Conservation (phyloP, 768 basidiomycete genomes). For the Mycena amicta region DNA sequence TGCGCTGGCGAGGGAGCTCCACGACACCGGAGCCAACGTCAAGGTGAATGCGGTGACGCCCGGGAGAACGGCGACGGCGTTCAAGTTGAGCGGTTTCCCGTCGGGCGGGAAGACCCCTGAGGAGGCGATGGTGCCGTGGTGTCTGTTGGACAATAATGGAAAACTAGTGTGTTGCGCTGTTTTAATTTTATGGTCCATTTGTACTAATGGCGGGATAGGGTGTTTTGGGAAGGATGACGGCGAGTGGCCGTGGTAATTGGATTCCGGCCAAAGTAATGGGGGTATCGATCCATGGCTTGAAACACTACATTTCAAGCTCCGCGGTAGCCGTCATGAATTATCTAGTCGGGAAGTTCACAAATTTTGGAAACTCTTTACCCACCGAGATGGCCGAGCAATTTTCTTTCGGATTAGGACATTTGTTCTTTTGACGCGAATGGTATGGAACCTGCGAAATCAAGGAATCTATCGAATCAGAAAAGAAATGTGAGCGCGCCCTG, state of each 20-base stretch:
- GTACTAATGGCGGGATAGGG: background rate
- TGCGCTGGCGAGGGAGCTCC: conserved; percentile 63
- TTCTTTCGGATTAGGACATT: no score
- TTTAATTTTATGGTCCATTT: background rate
- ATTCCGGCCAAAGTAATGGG: no score
- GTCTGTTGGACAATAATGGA: conserved; percentile 3
- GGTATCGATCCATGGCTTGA: no score
- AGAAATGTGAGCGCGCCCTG: no score
- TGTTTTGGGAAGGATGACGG: background rate
- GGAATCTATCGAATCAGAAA: no score
- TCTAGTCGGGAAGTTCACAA: no score
- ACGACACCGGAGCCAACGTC: background rate
- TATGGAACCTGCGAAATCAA: no score
- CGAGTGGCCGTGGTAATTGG: background rate
- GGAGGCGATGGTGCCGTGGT: conserved; percentile 5
- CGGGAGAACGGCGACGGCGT: conserved; percentile 9
- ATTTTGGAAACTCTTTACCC: no score
- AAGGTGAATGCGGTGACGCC: conserved; percentile 11
- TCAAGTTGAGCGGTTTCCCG: conserved; percentile 10
- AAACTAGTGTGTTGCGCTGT: background rate
- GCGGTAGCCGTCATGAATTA: no score
- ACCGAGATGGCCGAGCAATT: no score
- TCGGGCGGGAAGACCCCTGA: conserved; percentile 7
- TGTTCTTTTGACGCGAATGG: no score
- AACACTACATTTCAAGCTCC: no score